Evolutionary conservation across 1,284 basidiomycete genomes (phyloP).

Genomic region (Sparassis latifolia): DNA sequence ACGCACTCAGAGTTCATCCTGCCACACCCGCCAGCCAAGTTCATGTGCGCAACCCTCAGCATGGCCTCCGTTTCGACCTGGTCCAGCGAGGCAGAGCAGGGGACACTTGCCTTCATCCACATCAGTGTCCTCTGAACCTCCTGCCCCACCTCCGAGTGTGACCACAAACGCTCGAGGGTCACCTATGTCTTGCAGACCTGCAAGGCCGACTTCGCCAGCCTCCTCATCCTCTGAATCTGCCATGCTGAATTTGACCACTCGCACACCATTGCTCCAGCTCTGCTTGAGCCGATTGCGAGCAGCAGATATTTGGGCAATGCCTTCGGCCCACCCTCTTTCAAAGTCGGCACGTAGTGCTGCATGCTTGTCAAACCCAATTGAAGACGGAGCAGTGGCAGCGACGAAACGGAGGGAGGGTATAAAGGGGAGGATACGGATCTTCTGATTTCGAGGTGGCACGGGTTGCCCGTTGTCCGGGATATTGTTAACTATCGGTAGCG

Average conservation of each 20-base stretch:
- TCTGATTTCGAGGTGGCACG: conserved; percentile 15
- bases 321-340: conserved; percentile 53
- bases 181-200: conserved; percentile 40
- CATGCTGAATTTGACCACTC: conserved; percentile 28
- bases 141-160: conserved; percentile 5
- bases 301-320: conserved; percentile 38
- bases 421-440: conserved; percentile 39
- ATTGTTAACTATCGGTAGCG: conserved; percentile 4
- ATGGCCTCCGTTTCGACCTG: conserved; percentile 18
- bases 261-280: conserved; percentile 41
- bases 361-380: conserved; percentile 28
- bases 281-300: conserved; percentile 36
- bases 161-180: conserved; percentile 29
- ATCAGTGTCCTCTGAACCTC: conserved; percentile 5
- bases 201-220: conserved; percentile 33
- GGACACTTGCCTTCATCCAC: conserved; percentile 25
- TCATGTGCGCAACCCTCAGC: conserved; percentile 24
- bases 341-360: conserved; percentile 41
- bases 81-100: conserved; percentile 42
- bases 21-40: conserved; percentile 23
- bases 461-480: neutral
- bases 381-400: conserved; percentile 30
- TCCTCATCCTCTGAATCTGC: conserved; percentile 21
- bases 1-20: conserved; percentile 23
- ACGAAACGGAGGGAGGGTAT: conserved; percentile 33